Evolutionary conservation across 2,329 filamentous ascomycete genomes (phyloP).

Genomic region (Claviceps maximensis): DNA sequence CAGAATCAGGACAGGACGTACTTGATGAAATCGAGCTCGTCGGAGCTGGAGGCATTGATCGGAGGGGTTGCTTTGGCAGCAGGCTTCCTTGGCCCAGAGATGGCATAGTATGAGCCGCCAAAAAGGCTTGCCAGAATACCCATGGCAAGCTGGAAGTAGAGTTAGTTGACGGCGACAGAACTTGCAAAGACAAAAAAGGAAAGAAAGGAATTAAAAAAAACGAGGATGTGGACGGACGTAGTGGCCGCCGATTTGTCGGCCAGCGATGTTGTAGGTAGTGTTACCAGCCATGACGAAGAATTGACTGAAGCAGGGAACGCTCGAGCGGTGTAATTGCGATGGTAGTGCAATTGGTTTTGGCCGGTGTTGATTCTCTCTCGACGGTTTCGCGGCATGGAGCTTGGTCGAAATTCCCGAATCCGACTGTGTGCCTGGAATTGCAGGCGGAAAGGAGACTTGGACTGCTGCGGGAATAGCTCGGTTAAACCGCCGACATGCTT

Average conservation of each 20-base stretch:
- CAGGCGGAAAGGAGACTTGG: constrained; percentile 13
- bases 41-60: constrained; percentile 48
- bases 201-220: background rate
- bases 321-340: background rate
- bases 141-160: constrained; percentile 38
- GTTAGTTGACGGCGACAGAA: constrained; percentile 4
- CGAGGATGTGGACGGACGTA: constrained; percentile 33
- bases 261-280: constrained; percentile 40
- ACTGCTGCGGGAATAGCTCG: constrained; percentile 18
- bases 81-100: constrained; percentile 31
- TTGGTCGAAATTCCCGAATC: constrained; percentile 12
- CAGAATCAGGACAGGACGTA: constrained; percentile 24
- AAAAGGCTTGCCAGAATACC: constrained; percentile 39
- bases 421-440: constrained; percentile 19
- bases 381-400: constrained; percentile 7
- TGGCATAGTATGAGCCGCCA: constrained; percentile 31
- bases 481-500: constrained; percentile 5
- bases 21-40: constrained; percentile 55
- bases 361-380: constrained; percentile 14
- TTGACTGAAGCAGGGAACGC: constrained; percentile 12
- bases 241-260: constrained; percentile 48
- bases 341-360: background rate
- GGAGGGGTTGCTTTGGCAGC: constrained; percentile 36
- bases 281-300: constrained; percentile 24
- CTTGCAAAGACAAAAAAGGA: too few relatives aligned